Evolutionary conservation across 78 protist species (phyloP).

Genomic region (Dictyostelium firmibasis): DNA sequence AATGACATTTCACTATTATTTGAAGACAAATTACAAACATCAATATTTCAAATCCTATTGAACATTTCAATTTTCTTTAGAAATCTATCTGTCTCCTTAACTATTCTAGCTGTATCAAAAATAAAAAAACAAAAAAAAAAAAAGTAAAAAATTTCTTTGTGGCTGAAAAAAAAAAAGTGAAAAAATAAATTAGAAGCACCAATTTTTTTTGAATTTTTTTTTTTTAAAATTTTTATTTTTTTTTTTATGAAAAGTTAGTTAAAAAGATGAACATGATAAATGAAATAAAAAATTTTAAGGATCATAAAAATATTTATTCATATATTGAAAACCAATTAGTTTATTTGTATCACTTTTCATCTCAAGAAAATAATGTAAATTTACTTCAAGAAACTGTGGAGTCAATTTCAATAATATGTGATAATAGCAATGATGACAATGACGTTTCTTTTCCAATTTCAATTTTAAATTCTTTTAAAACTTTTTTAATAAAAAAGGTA

Average conservation of each 20-base stretch:
- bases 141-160: too few relatives aligned
- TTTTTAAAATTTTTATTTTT: not conserved
- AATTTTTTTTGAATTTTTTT: too few relatives aligned
- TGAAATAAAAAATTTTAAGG: not conserved
- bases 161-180: too few relatives aligned
- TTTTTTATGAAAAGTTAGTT: too few relatives aligned
- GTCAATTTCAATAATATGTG: not conserved
- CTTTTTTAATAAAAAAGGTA: not conserved
- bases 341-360: not conserved
- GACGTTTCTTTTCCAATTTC: not conserved
- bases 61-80: not conserved
- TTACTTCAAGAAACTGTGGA: not conserved
- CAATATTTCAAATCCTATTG: not conserved
- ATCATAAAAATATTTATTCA: not conserved
- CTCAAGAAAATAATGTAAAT: not conserved
- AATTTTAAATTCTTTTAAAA: not conserved
- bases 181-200: too few relatives aligned
- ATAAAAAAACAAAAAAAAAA: too few relatives aligned
- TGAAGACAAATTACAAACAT: not conserved
- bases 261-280: not conserved
- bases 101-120: too few relatives aligned
- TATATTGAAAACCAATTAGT: not conserved
- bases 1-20: not conserved
- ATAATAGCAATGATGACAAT: not conserved
- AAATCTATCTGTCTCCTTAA: too few relatives aligned